Base-by-base conservation (phyloP, 495 filamentous ascomycete species). In the Ramalina intermedia region DNA sequence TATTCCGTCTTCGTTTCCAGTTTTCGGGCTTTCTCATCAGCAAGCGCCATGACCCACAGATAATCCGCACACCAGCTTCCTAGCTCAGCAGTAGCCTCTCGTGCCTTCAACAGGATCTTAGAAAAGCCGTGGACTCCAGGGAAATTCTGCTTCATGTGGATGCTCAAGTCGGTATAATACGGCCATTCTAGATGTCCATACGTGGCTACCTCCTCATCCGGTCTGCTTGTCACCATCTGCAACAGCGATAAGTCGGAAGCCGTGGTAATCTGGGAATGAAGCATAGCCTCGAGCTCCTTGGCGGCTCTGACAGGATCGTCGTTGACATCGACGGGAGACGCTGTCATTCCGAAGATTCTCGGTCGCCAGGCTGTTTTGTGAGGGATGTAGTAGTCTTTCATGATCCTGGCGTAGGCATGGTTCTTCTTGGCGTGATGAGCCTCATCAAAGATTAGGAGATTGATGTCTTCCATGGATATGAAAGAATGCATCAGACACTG, bases 341-440 rank as follows among this genome's bases (percentile, higher is more conserved):
- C 91, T 8, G 91, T 99, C 90, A 99, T 95, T 16, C 90, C 91
- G 57, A 99, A 85, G 20, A 99, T 79, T 48, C 82, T 82, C 13
- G 91, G 93, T 2, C 79, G 72, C 17, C 64, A 68, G 1, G 63
- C 56, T n/a, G 60, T 61, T 0, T 66, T 58, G 14, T 68, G 63
- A 29, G 65, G 59, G 27, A 76, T 48, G 55, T 96, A 98, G 50
- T 82, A 85, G 36, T 96, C 85, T 55, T 84, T 85, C 59, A 96
- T 85, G 49, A 98, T 94, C 24, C 75, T 73, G 21, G 91, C 89
- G 62, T 94, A 98, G 0, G 87, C 72, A 58, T 98, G 93, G 45
- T 87, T 82, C 57, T 93, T 95, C 62, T 98, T 96, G 2, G 93
- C 81, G 60, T 96, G 91, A 57, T 98, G 91, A 5, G 89, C 91